These are phyloP conservation scores for Celoporthe dispersa DNA, from an alignment of 2,329 filamentous ascomycete species.

Conservation along the genomic window DNA sequence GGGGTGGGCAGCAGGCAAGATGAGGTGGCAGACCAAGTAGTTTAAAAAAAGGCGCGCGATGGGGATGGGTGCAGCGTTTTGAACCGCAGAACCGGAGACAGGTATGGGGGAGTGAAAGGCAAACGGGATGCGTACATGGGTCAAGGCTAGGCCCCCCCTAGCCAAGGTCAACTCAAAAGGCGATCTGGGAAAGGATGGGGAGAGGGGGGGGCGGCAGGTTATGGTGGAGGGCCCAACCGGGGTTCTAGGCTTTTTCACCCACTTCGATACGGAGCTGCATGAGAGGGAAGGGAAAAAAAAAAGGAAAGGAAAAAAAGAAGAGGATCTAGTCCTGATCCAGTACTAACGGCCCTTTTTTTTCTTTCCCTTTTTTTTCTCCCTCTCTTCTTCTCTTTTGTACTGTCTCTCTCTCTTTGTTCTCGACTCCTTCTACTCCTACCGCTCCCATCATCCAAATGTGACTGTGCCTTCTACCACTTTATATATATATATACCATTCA, in stretches of 20 bases:
- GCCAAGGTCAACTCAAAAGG: slow-evolving; percentile 9
- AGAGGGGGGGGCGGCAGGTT: not conserved
- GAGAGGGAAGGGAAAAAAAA: not conserved
- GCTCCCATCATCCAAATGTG: no score
- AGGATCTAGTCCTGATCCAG: not conserved
- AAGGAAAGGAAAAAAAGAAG: not conserved
- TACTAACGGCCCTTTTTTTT: not conserved
- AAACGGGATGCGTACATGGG: slow-evolving; percentile 9
- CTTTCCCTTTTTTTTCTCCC: no score
- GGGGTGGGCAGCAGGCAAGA: not conserved
- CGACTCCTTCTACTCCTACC: no score
- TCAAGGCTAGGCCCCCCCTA: slow-evolving; percentile 1
- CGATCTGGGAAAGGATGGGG: slow-evolving; percentile 8
- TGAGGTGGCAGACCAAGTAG: slow-evolving; percentile 15
- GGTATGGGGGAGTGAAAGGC: slow-evolving; percentile 10
- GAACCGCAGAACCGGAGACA: not conserved
- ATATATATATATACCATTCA: not conserved
- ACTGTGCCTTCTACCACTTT: not conserved
- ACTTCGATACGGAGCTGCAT: not conserved
- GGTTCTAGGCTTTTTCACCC: slow-evolving; percentile 11
- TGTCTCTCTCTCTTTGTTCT: no score
- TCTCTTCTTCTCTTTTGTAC: not conserved
- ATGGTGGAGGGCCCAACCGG: not conserved
- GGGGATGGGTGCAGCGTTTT: slow-evolving; percentile 1
- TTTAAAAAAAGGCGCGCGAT: slow-evolving; percentile 6